Conservation (phyloP, 306 rosid species). For the Begonia fuchsioides region DNA sequence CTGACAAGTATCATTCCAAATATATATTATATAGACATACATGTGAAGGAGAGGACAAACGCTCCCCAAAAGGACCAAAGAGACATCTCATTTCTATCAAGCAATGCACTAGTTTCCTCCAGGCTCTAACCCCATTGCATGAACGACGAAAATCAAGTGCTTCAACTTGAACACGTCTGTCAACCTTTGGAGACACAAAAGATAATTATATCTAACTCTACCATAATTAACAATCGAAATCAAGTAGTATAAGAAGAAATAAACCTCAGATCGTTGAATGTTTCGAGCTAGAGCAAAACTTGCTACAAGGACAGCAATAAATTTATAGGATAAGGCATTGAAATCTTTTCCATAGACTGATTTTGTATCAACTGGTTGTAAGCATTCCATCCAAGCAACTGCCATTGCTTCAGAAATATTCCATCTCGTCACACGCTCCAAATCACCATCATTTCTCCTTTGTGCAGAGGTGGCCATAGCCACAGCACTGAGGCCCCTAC, state of each 20-base stretch:
- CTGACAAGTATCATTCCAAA: too few relatives aligned
- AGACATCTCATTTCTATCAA: constrained; percentile 78
- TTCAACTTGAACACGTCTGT: constrained; percentile 70
- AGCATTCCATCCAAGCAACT: constrained; percentile 98
- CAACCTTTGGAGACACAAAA: constrained; percentile 48
- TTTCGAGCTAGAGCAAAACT: constrained; percentile 93
- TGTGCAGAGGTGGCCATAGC: constrained; percentile 99
- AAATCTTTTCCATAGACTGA: constrained; percentile 91
- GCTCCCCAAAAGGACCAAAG: constrained; percentile 70
- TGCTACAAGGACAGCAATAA: constrained; percentile 88
- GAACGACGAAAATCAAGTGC: constrained; percentile 42
- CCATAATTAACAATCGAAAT: background rate
- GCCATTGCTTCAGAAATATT: constrained; percentile 88
- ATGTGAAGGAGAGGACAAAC: constrained; percentile 49
- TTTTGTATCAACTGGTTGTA: constrained; percentile 90
- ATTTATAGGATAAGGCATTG: constrained; percentile 79
- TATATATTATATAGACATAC: constrained; percentile 40
- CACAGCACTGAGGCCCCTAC: constrained; percentile 96
- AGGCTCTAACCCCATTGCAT: constrained; percentile 60
- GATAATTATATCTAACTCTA: background rate
- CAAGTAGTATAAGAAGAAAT: constrained; percentile 1
- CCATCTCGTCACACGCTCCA: constrained; percentile 88
- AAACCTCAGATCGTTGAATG: constrained; percentile 94
- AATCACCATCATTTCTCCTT: constrained; percentile 68
- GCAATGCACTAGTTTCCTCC: constrained; percentile 81